Base-by-base conservation (phyloP, 2,329 filamentous ascomycete species). In the Aureobasidium leucospermi region DNA sequence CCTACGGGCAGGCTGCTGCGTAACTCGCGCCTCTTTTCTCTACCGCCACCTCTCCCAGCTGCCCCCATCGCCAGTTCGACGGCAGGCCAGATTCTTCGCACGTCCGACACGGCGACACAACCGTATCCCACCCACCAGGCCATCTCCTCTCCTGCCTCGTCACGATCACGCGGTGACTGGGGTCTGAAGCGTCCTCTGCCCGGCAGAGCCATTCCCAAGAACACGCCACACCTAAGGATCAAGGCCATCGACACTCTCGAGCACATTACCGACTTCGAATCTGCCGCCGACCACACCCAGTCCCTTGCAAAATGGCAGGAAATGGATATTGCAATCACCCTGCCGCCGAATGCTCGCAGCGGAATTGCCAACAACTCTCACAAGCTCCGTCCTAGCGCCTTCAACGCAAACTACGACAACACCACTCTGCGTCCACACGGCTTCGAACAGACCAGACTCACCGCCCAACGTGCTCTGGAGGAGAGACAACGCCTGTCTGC, bases 251-350 rank as follows among this genome's bases (percentile, higher is more conserved):
- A 97, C 76, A 89, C 90, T 2, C 82, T 85, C 66, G 91, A 96
- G 74, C 88, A 91, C 71, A 81, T 96, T 65, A 96, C 92, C 69
- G 91, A 96, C 69, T 97, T 91, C 74, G 81, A 85, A 63, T 91
- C 89, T 39, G 88, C 91, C 0, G 83, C 86, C 60, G 90, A 96
- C 72, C 90, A 96, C 74, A 83, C 86, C 55, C 77, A 90, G 65
- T 91, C 90, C 7, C 78, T 95, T 59, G 79, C 85, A 69, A 97
- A 96, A 78, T 96, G 88, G 77, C 87, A 90, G 70, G 89, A 96
- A 72, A 79, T 96, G 71, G 81, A 84, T 61, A 75, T 96, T 58
- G 85, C 89, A 6, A 76, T 96, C 61, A 81, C 85, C 16, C 77
- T 84, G 29, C 71, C 51, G 23, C 51, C 51, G 6, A 55, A 55